These are phyloP conservation scores for Platanthera guangdongensis DNA, from an alignment of 106 monocot species.

Conservation along the genomic window DNA sequence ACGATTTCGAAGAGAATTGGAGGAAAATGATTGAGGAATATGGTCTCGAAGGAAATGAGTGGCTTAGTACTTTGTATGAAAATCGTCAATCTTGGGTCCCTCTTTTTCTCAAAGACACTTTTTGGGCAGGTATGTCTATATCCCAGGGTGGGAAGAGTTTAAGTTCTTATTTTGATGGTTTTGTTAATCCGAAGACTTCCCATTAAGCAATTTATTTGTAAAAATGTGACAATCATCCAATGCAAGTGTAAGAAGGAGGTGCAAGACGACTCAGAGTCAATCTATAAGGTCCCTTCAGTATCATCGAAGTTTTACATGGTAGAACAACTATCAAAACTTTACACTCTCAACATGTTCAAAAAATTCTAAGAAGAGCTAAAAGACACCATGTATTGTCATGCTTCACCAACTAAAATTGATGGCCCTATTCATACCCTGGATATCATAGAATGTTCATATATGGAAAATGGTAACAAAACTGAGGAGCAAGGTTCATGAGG, in stretches of 20 bases:
- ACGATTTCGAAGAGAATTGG: conserved; percentile 26
- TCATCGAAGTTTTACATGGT: conserved; percentile 30
- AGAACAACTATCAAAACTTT: conserved; percentile 28
- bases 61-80: conserved; percentile 24
- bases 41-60: conserved; percentile 15
- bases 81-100: conserved; percentile 30
- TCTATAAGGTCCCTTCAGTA: conserved; percentile 1
- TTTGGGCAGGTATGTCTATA: conserved; percentile 44
- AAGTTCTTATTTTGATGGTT: conserved; percentile 27
- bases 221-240: conserved; percentile 31
- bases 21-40: conserved; percentile 14
- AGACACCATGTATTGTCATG: conserved; percentile 28
- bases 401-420: conserved; percentile 15
- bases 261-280: conserved; percentile 23
- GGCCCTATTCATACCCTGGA: conserved; percentile 18
- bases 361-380: conserved; percentile 39
- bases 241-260: conserved; percentile 27
- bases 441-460: conserved; percentile 31
- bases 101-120: conserved; percentile 29
- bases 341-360: conserved; percentile 39
- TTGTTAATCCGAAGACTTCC: conserved; percentile 21
- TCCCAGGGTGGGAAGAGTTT: conserved; percentile 16
- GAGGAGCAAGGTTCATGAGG: conserved; percentile 15
- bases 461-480: conserved; percentile 18
- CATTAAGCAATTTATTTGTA: conserved; percentile 31